Conservation (phyloP, 2,329 filamentous ascomycete genomes). For the Gaeumannomyces sp. region DNA sequence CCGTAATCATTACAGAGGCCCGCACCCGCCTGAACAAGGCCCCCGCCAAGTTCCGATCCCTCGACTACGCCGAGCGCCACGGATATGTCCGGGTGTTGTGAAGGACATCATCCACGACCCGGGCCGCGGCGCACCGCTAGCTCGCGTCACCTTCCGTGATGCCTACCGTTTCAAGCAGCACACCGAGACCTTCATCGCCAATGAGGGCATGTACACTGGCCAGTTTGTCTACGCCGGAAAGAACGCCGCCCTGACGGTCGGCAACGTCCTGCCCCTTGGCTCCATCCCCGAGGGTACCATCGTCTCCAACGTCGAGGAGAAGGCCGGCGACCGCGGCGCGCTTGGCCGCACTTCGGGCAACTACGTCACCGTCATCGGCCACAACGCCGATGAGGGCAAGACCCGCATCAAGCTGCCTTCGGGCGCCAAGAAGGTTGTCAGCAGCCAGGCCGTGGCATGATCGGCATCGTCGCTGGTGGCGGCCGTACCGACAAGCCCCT, state of each 20-base stretch:
- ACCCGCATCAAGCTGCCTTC: slow-evolving; percentile 99
- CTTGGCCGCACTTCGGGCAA: slow-evolving; percentile 97
- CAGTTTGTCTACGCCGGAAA: slow-evolving; percentile 99
- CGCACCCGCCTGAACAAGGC: slow-evolving; percentile 86
- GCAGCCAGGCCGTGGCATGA: slow-evolving; percentile 94
- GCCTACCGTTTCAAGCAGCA: slow-evolving; percentile 97
- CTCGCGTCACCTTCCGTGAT: slow-evolving; percentile 94
- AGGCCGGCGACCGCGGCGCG: slow-evolving; percentile 91
- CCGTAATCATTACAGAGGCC: slow-evolving; percentile 2
- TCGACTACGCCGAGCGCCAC: slow-evolving; percentile 96
- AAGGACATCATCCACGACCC: slow-evolving; percentile 99
- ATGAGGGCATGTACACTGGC: slow-evolving; percentile 99
- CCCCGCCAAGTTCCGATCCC: slow-evolving; percentile 85
- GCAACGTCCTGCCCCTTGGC: slow-evolving; percentile 92
- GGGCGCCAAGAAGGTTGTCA: slow-evolving; percentile 98
- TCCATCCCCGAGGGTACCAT: slow-evolving; percentile 99
- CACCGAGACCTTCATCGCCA: slow-evolving; percentile 99
- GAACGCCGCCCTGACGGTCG: slow-evolving; percentile 93
- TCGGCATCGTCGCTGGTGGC: slow-evolving; percentile 98
- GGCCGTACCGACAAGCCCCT: slow-evolving; percentile 99
- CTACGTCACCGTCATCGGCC: slow-evolving; percentile 96
- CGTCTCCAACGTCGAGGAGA: slow-evolving; percentile 98
- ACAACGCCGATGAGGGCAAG: slow-evolving; percentile 99
- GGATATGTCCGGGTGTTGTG: slow-evolving; percentile 97
- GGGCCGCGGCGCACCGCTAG: slow-evolving; percentile 95